Conservation (phyloP, 768 basidiomycete genomes). For the Kondoa malvinella region DNA sequence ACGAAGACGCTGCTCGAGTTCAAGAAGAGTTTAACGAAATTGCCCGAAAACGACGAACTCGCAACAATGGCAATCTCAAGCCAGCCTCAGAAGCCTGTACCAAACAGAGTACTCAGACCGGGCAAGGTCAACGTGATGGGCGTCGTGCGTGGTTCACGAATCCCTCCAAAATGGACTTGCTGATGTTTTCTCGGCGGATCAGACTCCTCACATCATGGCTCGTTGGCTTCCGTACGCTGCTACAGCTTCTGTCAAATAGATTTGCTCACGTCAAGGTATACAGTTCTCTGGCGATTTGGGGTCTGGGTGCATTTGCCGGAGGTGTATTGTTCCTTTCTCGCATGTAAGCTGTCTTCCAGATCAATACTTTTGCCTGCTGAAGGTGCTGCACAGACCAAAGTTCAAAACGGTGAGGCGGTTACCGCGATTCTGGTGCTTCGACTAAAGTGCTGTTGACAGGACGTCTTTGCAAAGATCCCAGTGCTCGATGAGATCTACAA, state of each 20-base stretch:
- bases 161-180: background rate
- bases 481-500: background rate
- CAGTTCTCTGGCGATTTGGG: background rate
- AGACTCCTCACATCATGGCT: background rate
- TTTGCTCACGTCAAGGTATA: background rate
- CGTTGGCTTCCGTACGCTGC: background rate
- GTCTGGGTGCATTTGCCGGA: background rate
- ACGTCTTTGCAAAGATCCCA: background rate
- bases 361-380: background rate
- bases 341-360: background rate
- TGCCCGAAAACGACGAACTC: too few relatives aligned
- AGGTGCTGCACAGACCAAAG: background rate
- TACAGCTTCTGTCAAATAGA: background rate
- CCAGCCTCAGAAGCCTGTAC: background rate
- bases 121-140: background rate
- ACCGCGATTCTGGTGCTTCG: too few relatives aligned
- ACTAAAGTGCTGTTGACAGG: too few relatives aligned
- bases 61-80: background rate
- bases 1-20: too few relatives aligned
- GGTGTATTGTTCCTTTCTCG: background rate
- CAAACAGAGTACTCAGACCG: background rate
- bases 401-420: slow-evolving; percentile 10
- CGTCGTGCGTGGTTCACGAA: background rate
- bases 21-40: too few relatives aligned
- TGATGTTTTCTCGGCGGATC: background rate